These are phyloP conservation scores for Cornus florida DNA, from an alignment of 148 eudicot species.

Conservation along the genomic window DNA sequence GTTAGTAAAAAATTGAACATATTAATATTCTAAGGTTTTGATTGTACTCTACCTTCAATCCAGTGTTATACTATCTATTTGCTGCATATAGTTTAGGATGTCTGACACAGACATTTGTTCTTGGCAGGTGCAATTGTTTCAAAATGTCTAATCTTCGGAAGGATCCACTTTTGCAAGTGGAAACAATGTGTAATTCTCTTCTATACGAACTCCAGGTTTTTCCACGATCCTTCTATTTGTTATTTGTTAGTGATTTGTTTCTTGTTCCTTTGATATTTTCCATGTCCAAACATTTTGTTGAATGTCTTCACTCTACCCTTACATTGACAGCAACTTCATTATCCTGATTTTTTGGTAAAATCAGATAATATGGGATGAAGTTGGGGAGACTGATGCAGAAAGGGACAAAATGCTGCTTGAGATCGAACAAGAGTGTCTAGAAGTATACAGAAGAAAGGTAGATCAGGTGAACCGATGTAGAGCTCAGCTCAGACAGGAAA, in stretches of 20 bases:
- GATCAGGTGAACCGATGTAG: constrained; percentile 65
- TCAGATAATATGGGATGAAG: constrained; percentile 80
- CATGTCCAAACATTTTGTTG: not conserved
- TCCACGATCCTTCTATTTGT: not conserved
- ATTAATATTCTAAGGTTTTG: not conserved
- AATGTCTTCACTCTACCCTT: not conserved
- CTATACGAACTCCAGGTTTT: constrained; percentile 42
- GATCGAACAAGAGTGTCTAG: constrained; percentile 70
- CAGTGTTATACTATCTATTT: not conserved
- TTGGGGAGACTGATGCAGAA: constrained; percentile 66
- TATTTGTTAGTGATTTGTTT: not conserved
- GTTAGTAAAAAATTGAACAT: not conserved
- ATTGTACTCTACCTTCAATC: not conserved
- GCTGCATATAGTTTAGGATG: not conserved
- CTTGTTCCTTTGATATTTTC: not conserved
- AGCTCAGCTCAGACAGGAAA: constrained; percentile 70
- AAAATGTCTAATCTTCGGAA: constrained; percentile 30
- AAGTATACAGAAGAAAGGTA: constrained; percentile 68
- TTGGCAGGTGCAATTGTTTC: not conserved
- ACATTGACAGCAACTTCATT: not conserved
- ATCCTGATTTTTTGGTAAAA: not conserved
- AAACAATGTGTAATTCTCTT: constrained; percentile 50
- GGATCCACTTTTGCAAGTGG: constrained; percentile 34
- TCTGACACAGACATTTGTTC: not conserved
- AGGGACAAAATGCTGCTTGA: constrained; percentile 70